Evolutionary conservation across 495 filamentous ascomycete genomes (phyloP).

Genomic region (Bathelium albidoporum): DNA sequence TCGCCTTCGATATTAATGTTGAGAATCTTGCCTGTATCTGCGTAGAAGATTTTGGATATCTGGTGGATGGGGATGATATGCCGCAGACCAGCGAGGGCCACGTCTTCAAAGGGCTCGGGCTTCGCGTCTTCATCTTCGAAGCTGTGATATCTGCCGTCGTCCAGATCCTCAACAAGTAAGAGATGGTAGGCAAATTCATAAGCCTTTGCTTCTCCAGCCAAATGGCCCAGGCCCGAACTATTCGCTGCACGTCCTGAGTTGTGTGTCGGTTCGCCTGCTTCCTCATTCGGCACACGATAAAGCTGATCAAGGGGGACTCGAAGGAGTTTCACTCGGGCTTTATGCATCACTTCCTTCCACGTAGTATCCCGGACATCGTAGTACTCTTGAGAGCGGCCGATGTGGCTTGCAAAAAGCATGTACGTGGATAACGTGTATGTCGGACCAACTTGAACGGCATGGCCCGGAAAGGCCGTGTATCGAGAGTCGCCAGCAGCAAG

Average conservation of each 20-base stretch:
- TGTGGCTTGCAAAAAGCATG: constrained; percentile 87
- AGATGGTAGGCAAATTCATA: constrained; percentile 85
- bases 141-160: constrained; percentile 81
- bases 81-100: constrained; percentile 65
- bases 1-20: constrained; percentile 74
- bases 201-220: constrained; percentile 41
- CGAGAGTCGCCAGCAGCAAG: constrained; percentile 80
- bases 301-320: constrained; percentile 38
- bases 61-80: constrained; percentile 82
- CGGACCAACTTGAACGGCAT: constrained; percentile 75
- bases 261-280: background rate
- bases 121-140: constrained; percentile 55
- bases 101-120: constrained; percentile 58
- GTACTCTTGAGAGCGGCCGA: constrained; percentile 48
- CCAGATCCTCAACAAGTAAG: constrained; percentile 80
- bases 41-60: constrained; percentile 94
- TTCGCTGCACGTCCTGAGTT: background rate
- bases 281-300: constrained; percentile 28
- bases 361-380: constrained; percentile 62
- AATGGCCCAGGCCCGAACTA: constrained; percentile 14
- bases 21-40: constrained; percentile 87
- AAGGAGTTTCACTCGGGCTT: constrained; percentile 72
- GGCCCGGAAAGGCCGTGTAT: constrained; percentile 53
- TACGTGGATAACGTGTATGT: constrained; percentile 85
- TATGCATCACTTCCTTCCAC: constrained; percentile 98